Conservation (phyloP, 2,329 filamentous ascomycete genomes). For the Thielaviopsis euricoi region DNA sequence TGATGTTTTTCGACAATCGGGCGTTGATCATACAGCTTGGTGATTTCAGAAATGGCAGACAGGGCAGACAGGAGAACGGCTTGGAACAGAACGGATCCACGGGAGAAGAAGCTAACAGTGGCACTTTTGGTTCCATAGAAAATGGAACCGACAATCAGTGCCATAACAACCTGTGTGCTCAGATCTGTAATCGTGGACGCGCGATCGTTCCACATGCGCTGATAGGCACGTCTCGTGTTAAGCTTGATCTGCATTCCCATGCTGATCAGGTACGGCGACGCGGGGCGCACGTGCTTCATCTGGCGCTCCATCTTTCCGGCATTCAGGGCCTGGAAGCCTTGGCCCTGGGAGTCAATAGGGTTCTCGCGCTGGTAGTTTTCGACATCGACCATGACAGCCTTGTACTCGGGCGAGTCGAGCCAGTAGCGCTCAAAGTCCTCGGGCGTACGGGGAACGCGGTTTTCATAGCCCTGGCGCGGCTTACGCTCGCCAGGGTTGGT, state of each 20-base stretch:
- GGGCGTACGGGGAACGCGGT: constrained; percentile 46
- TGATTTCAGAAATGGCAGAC: constrained; percentile 38
- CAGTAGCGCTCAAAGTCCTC: constrained; percentile 47
- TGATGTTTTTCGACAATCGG: constrained; percentile 33
- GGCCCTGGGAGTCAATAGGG: constrained; percentile 24
- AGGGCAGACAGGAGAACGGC: constrained; percentile 43
- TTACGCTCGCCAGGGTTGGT: constrained; percentile 47
- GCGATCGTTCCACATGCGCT: constrained; percentile 35
- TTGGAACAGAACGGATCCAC: constrained; percentile 42
- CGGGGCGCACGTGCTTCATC: constrained; percentile 33
- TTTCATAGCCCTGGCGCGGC: constrained; percentile 39
- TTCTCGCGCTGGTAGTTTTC: constrained; percentile 30
- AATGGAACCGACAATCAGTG: constrained; percentile 44
- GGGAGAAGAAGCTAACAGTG: constrained; percentile 34
- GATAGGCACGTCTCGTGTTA: constrained; percentile 33
- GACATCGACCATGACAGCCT: constrained; percentile 29
- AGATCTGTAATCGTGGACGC: constrained; percentile 29
- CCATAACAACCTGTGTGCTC: constrained; percentile 34
- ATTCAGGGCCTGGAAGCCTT: constrained; percentile 25
- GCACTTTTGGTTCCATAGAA: constrained; percentile 36
- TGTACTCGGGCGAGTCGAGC: constrained; percentile 28
- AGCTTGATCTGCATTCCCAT: constrained; percentile 35
- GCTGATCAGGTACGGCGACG: constrained; percentile 42
- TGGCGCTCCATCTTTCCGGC: constrained; percentile 33
- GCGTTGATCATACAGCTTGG: constrained; percentile 25